Percentiles rank a stretch among this genome's conserved stretches.
These are phyloP conservation scores for grape (Vitis vinifera) DNA, from an alignment of 164 flowering plant species.

Conservation along the genomic window ASM3070453v1 NC_081821.1:7613001-7613500, in stretches of 20 bases:
- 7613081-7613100: too few relatives aligned
- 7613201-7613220: background rate
- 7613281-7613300: slow-evolving; percentile 54
- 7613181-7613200: background rate
- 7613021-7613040: too few relatives aligned
- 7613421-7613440: background rate
- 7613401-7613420: slow-evolving; percentile 48
- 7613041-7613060: too few relatives aligned
- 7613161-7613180: background rate
- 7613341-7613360: slow-evolving; percentile 85
- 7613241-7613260: slow-evolving; percentile 20
- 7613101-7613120: too few relatives aligned
- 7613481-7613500: too few relatives aligned
- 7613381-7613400: slow-evolving; percentile 88
- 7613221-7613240: background rate
- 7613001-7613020: too few relatives aligned
- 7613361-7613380: slow-evolving; percentile 99
- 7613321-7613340: slow-evolving; percentile 90
- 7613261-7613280: slow-evolving; percentile 70
- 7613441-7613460: too few relatives aligned
- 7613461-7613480: too few relatives aligned
- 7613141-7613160: background rate
- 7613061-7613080: too few relatives aligned
- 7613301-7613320: slow-evolving; percentile 86
- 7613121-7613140: too few relatives aligned